Percentiles rank a stretch among this genome's conserved stretches.
These are phyloP conservation scores for Striga asiatica DNA, from an alignment of 257 asterid species.

Conservation along the genomic window DNA sequence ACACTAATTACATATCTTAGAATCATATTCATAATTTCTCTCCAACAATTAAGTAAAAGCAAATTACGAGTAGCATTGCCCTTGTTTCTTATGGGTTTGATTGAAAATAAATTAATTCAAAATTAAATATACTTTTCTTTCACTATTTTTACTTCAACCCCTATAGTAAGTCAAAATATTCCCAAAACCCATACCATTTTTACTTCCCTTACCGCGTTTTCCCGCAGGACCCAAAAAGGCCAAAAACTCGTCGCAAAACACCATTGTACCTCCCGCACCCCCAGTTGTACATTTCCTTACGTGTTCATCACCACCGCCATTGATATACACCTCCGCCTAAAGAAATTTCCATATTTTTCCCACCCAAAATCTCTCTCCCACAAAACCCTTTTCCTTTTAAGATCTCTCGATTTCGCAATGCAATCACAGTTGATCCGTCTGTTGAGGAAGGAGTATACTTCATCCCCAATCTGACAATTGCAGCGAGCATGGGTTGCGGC, in stretches of 20 bases:
- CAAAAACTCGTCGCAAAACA: not conserved
- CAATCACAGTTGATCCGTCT: slow-evolving; percentile 18
- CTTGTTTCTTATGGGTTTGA: too few relatives aligned
- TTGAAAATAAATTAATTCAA: too few relatives aligned
- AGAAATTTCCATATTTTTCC: not conserved
- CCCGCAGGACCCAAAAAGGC: not conserved
- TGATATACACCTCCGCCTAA: not conserved
- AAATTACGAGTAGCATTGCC: too few relatives aligned
- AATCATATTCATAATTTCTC: too few relatives aligned
- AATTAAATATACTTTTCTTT: too few relatives aligned
- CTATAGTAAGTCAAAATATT: too few relatives aligned
- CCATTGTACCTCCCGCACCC: slow-evolving; percentile 16
- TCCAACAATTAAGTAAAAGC: not conserved
- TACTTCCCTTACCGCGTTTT: not conserved
- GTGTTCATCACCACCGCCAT: slow-evolving; percentile 22
- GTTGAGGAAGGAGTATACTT: slow-evolving; percentile 1
- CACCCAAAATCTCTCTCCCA: not conserved
- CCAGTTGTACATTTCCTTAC: slow-evolving; percentile 23
- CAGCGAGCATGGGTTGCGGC: slow-evolving; percentile 60
- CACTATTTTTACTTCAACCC: too few relatives aligned
- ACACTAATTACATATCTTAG: too few relatives aligned
- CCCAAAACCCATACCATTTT: not conserved
- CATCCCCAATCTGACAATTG: not conserved
- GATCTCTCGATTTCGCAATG: slow-evolving; percentile 25
- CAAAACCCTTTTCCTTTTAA: not conserved